Base-by-base conservation (phyloP, 176 grass and related monocot genomes). In the Melocanna baccifera region DNA sequence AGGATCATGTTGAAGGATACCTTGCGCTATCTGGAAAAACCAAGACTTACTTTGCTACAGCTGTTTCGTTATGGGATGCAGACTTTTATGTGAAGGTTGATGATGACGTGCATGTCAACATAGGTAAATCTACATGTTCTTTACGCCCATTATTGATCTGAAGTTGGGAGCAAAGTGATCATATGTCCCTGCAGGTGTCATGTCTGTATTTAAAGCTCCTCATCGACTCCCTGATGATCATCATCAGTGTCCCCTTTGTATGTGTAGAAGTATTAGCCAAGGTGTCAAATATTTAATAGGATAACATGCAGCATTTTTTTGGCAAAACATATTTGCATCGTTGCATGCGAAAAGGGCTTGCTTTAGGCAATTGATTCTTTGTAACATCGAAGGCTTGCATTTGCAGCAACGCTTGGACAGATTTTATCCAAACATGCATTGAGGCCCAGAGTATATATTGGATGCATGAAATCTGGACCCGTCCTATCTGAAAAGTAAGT, bases 401-500 rank as follows among this genome's bases (percentile, higher is more conserved):
- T 88, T 91, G 78, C 86, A 94, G 89, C 89, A 62, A 90, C 89
- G 0, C 88, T 94, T 34, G 91, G 91, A 79, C 77, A 88, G 4
- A 91, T 86, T 79, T 80, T 94, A 58, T 85, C 91, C 9, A 91
- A 73, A 69, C 91, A 88, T 48, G 84, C 89, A 52, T 63, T 90
- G 85, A 98, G 90, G 81, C 91, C 91, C 29, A 88, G 93, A 69
- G 91, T 98, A 68, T 98, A 98, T 80, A 98, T 95, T 72, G 96
- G 96, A 55, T 98, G 96, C 91, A 98, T 98, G 96, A 98, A 95
- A 77, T 98, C 91, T 73, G 96, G 96, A 48, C 96, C 96, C 39
- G 91, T 98, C 7, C 85, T 98, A 13, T 84, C 89, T 89, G 84
- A 87, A 75, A 98, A 98, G 96, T 98, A 93, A 90, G 91, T 70